Base-by-base conservation (phyloP, 2,329 filamentous ascomycete species). In the Thielaviopsis ethacetica region DNA sequence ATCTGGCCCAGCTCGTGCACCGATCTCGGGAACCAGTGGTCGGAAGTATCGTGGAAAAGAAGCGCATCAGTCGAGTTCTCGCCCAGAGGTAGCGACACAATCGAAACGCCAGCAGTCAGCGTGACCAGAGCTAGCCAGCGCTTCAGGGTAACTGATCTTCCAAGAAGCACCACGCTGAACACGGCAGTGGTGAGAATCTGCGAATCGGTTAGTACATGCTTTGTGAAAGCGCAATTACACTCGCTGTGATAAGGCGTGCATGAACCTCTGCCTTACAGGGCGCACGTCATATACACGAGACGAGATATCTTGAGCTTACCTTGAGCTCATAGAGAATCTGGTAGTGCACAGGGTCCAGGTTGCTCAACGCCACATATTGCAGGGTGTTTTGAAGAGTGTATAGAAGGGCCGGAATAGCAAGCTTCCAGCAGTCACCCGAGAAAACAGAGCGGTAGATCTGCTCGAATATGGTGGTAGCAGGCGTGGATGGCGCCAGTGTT, bases 301-400 rank as follows among this genome's bases (percentile, higher is more conserved):
- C 24, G 19, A n/a, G 27, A 10, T 56, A 17, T 19, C 17, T 26
- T n/a, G n/a, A 17, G 61, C 70, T n/a, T 66, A 81, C 80, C 76
- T 96, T 96, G 60, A 97, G 76, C 71, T 98, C 91, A 69, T 93
- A 95, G 26, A 93, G 82, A 61, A 95, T 84, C 70, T 96, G 91
- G 68, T 96, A 97, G 58, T 91, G 90, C 4, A 93, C 89, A 0
- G 91, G 87, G 66, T 95, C 89, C 65, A 97, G 71, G 65, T 97
- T 96, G 62, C 88, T 89, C 12, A 96, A 82, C 1, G 89, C 91
- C 57, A 94, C 80, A 67, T 96, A 98, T 69, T 96, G 89, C 58
- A 97, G 73, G n/a, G 87, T 86, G 67, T 96, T 97, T 66, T 96
- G 89, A 27, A 96, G 69, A 0, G 91, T 95, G 68, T 95, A 97